A percentile compares a stretch with the other conserved stretches of the same genome.
Conservation (phyloP, 108 stramenopile species). For the Cyclotella sp. region DNA sequence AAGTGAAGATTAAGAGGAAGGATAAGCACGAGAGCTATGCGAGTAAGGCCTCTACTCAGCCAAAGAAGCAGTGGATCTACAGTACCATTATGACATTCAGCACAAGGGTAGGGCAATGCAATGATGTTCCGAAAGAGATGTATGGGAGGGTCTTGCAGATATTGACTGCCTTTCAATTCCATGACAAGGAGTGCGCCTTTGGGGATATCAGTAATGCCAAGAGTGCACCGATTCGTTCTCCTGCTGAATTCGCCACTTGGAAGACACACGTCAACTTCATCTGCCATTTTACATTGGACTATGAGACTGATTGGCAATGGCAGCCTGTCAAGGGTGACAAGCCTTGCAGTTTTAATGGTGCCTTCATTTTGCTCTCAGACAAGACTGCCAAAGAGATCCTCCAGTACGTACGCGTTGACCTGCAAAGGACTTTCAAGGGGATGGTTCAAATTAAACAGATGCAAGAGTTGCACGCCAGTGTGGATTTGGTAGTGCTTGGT, state of each 20-base stretch:
- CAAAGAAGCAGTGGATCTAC: background rate
- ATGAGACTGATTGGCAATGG: background rate
- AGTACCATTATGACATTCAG: background rate
- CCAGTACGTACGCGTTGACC: background rate
- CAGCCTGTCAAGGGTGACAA: background rate
- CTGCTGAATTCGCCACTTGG: background rate
- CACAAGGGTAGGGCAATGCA: background rate
- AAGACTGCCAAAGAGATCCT: background rate
- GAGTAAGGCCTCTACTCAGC: background rate
- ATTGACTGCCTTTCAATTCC: background rate
- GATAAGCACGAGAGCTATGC: background rate
- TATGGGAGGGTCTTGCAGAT: background rate
- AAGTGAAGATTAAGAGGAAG: background rate
- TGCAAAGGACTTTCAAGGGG: no score
- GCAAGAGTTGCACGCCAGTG: no score
- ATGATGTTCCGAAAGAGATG: background rate
- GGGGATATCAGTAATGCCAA: background rate
- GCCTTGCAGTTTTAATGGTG: background rate
- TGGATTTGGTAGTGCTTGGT: no score
- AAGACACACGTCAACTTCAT: background rate
- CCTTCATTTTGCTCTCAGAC: background rate
- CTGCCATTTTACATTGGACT: background rate
- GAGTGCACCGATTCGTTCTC: background rate
- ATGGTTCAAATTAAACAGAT: no score
- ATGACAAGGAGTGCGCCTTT: background rate